phyloP scores from a whole-genome alignment of 768 basidiomycete genomes.

The Suillus occidentalis region DNA sequence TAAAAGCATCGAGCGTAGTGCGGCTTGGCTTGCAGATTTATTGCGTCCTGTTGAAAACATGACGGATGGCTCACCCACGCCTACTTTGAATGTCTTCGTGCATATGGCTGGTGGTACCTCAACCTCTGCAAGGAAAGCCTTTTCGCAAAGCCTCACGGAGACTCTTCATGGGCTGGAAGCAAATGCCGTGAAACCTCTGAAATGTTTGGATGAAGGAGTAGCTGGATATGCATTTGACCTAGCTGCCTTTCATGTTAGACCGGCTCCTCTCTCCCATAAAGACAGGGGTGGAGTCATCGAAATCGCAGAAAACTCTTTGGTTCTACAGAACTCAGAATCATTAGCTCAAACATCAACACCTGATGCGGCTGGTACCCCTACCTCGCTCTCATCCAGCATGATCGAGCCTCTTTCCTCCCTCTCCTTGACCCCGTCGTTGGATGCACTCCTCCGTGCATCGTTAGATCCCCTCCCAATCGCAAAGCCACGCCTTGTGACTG shows the following conservation, averaged over 20 bases:
- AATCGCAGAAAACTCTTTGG: conserved; percentile 12
- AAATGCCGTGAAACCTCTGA: conserved; percentile 48
- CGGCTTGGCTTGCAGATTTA: conserved; percentile 60
- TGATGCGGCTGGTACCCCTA: neutral
- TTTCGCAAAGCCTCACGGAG: conserved; percentile 59
- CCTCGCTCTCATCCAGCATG: conserved; percentile 5
- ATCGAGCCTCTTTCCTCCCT: neutral
- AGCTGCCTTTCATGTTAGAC: conserved; percentile 39
- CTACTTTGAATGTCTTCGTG: conserved; percentile 54
- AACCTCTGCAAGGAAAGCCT: conserved; percentile 58
- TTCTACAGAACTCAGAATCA: conserved; percentile 17
- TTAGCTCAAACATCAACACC: conserved; percentile 15
- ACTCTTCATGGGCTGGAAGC: conserved; percentile 55
- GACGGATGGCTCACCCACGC: neutral
- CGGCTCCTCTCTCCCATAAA: conserved; percentile 10
- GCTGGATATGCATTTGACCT: conserved; percentile 74
- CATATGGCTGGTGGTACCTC: conserved; percentile 67
- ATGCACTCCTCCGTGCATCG: conserved; percentile 57
- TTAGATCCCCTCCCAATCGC: conserved; percentile 47
- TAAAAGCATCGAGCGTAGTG: conserved; percentile 72
- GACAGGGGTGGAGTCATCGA: neutral
- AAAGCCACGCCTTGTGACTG: conserved; percentile 68
- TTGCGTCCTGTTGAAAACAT: conserved; percentile 36
- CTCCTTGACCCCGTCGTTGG: conserved; percentile 17
- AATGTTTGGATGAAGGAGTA: conserved; percentile 66